phyloP scores from a whole-genome alignment of 306 rosid genomes.

The Trifolium dubium region DNA sequence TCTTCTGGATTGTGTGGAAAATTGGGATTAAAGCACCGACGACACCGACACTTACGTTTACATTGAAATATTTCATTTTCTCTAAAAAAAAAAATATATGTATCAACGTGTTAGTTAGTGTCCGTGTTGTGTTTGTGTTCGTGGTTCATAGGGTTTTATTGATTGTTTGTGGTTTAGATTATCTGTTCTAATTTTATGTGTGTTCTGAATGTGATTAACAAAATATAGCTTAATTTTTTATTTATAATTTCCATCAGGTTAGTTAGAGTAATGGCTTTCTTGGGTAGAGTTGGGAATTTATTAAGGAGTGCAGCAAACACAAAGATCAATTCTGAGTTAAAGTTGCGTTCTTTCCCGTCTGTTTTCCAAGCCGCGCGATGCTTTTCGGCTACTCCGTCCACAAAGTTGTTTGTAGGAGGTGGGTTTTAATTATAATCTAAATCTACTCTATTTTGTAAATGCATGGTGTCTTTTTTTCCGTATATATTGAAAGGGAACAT shows the following conservation, averaged over 20 bases:
- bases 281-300: slow-evolving; percentile 75
- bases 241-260: slow-evolving; percentile 44
- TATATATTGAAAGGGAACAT: not conserved
- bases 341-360: slow-evolving; percentile 54
- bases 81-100: too few relatives aligned
- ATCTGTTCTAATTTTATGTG: not conserved
- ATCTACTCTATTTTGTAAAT: not conserved
- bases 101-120: too few relatives aligned
- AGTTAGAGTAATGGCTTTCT: slow-evolving; percentile 72
- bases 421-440: slow-evolving; percentile 12
- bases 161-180: not conserved
- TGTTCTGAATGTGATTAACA: not conserved
- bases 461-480: not conserved
- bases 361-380: slow-evolving; percentile 65
- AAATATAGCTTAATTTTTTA: not conserved
- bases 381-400: slow-evolving; percentile 55
- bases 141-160: too few relatives aligned
- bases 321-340: slow-evolving; percentile 51
- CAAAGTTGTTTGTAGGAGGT: slow-evolving; percentile 94
- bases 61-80: too few relatives aligned
- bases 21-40: too few relatives aligned
- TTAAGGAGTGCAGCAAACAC: slow-evolving; percentile 58
- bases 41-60: too few relatives aligned
- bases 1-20: not conserved
- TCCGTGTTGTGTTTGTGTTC: too few relatives aligned